Conservation (phyloP, 2,329 filamentous ascomycete genomes). For the Apiospora koreana region DNA sequence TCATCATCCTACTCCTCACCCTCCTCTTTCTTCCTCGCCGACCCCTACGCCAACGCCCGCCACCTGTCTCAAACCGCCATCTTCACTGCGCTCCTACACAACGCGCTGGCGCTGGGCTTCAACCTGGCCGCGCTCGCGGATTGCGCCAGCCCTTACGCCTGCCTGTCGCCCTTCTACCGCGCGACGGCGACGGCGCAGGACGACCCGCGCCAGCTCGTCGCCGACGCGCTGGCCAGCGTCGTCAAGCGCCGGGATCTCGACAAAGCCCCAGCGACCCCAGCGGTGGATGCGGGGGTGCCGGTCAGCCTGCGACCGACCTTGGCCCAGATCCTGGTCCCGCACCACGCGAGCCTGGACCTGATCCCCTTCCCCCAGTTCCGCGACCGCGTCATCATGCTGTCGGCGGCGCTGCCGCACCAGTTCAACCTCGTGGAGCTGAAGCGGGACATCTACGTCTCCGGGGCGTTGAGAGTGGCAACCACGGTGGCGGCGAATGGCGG, state of each 20-base stretch:
- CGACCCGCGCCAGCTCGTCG: slow-evolving; percentile 24
- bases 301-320: slow-evolving; percentile 36
- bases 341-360: slow-evolving; percentile 38
- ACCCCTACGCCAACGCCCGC: slow-evolving; percentile 15
- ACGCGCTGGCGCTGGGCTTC: slow-evolving; percentile 29
- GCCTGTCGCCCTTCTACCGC: slow-evolving; percentile 37
- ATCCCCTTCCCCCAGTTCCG: slow-evolving; percentile 36
- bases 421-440: slow-evolving; percentile 38
- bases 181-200: slow-evolving; percentile 17
- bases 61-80: slow-evolving; percentile 19
- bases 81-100: slow-evolving; percentile 26
- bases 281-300: slow-evolving; percentile 26
- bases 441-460: slow-evolving; percentile 34
- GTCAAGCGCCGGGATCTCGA: neutral
- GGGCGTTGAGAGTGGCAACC: slow-evolving; percentile 28
- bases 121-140: slow-evolving; percentile 22
- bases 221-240: slow-evolving; percentile 12
- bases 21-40: neutral
- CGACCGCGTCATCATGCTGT: slow-evolving; percentile 33
- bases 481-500: neutral
- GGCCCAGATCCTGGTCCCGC: slow-evolving; percentile 38
- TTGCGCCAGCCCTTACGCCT: slow-evolving; percentile 21
- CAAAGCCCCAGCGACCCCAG: neutral
- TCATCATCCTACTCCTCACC: neutral
- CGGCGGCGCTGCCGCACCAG: slow-evolving; percentile 28